These are phyloP conservation scores for Coprinopsis sp. DNA, from an alignment of 768 basidiomycete species.

Conservation along the genomic window DNA sequence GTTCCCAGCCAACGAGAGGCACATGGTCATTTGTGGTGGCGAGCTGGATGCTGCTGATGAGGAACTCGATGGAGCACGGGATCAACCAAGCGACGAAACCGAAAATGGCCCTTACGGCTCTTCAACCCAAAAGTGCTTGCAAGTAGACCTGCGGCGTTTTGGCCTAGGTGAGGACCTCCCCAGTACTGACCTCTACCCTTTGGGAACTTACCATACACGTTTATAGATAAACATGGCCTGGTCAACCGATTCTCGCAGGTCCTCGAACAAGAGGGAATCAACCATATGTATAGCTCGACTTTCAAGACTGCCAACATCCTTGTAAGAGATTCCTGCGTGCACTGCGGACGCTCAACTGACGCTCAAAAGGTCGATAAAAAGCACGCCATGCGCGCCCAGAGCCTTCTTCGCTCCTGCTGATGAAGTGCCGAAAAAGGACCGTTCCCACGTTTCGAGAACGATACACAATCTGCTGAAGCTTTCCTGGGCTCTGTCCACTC, in stretches of 20 bases:
- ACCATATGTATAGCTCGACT: conserved; percentile 84
- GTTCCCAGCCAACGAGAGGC: conserved; percentile 66
- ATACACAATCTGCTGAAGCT: too few relatives aligned
- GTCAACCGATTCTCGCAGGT: conserved; percentile 74
- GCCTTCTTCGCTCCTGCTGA: conserved; percentile 56
- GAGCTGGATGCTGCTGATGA: conserved; percentile 59
- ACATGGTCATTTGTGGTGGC: conserved; percentile 70
- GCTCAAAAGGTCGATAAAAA: conserved; percentile 49
- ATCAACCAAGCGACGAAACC: conserved; percentile 34
- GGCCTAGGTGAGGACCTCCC: conserved; percentile 51
- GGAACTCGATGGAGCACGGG: conserved; percentile 16
- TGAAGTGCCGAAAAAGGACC: not conserved
- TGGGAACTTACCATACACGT: not conserved
- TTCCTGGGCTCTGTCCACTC: too few relatives aligned
- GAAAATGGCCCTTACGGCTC: conserved; percentile 25
- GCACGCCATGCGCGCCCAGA: conserved; percentile 52
- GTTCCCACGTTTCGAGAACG: not conserved
- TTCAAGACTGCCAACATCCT: conserved; percentile 78
- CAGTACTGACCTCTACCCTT: conserved; percentile 2
- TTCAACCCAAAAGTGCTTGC: conserved; percentile 55
- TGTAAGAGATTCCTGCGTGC: conserved; percentile 32
- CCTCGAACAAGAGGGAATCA: conserved; percentile 67
- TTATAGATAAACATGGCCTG: conserved; percentile 68
- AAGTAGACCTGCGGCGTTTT: conserved; percentile 69
- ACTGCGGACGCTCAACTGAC: conserved; percentile 1